Percentiles rank a stretch among this genome's conserved stretches.
phyloP scores from a whole-genome alignment of 768 basidiomycete species.

The Hericium erinaceus region DNA sequence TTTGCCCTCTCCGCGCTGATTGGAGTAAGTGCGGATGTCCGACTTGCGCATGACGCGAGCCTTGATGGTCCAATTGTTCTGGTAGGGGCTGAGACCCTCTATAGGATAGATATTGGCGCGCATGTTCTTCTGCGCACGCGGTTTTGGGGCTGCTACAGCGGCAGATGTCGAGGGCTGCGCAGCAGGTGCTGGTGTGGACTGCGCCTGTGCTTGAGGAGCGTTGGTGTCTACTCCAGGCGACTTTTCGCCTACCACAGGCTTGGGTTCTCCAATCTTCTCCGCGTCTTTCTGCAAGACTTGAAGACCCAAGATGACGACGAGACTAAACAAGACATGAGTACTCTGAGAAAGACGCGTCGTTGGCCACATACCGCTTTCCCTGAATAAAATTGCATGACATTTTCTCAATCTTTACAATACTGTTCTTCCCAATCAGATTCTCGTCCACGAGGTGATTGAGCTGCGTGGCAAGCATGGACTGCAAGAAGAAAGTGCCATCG shows the following conservation, averaged over 20 bases:
- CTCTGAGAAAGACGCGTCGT: slow-evolving; percentile 1
- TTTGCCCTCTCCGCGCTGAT: slow-evolving; percentile 86
- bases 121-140: slow-evolving; percentile 7
- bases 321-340: slow-evolving; percentile 30
- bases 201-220: slow-evolving; percentile 9
- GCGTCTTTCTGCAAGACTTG: slow-evolving; percentile 41
- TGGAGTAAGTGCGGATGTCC: slow-evolving; percentile 86
- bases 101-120: slow-evolving; percentile 61
- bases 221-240: slow-evolving; percentile 19
- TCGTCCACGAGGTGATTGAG: slow-evolving; percentile 68
- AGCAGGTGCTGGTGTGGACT: slow-evolving; percentile 18
- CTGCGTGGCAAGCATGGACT: slow-evolving; percentile 93
- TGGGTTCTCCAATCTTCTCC: slow-evolving; percentile 71
- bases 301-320: slow-evolving; percentile 72
- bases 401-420: slow-evolving; percentile 61
- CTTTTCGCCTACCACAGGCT: slow-evolving; percentile 23
- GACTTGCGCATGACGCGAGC: slow-evolving; percentile 85
- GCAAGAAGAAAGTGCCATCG: slow-evolving; percentile 79
- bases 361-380: slow-evolving; percentile 59
- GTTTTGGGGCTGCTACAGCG: background rate
- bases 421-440: slow-evolving; percentile 51
- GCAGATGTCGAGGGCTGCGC: slow-evolving; percentile 18
- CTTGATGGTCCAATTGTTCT: slow-evolving; percentile 98
- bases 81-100: slow-evolving; percentile 90
- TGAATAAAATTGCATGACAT: slow-evolving; percentile 80